These are phyloP conservation scores for Glebionis coronaria DNA, from an alignment of 129 eudicot species.

Conservation along the genomic window DNA sequence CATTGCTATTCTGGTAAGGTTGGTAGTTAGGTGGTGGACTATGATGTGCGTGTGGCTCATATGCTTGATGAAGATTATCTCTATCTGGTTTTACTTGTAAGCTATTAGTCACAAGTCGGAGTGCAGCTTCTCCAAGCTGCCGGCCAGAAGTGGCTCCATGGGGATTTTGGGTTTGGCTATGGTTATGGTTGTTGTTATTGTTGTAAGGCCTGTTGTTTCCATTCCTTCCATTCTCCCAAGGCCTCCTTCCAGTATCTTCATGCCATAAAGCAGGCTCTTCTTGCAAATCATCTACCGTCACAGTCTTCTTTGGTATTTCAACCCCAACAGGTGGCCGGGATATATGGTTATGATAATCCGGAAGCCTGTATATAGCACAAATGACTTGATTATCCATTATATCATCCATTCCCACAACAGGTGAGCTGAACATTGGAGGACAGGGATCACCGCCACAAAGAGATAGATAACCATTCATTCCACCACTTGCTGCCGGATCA, in stretches of 20 bases:
- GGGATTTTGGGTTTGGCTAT: constrained; percentile 20
- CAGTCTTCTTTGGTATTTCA: constrained; percentile 73
- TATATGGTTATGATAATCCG: constrained; percentile 68
- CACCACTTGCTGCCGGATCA: constrained; percentile 80
- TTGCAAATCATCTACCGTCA: constrained; percentile 60
- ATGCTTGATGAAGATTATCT: constrained; percentile 36
- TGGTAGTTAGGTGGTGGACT: constrained; percentile 31
- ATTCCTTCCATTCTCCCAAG: constrained; percentile 61
- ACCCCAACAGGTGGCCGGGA: constrained; percentile 83
- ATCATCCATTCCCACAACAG: constrained; percentile 79
- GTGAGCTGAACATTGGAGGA: constrained; percentile 84
- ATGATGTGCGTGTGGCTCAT: constrained; percentile 34
- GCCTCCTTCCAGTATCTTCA: constrained; percentile 76
- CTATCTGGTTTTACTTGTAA: constrained; percentile 48
- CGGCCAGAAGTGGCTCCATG: constrained; percentile 55
- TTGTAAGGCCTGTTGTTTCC: constrained; percentile 41
- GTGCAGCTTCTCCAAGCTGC: constrained; percentile 95
- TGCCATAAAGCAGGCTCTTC: constrained; percentile 88
- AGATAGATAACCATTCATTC: constrained; percentile 90
- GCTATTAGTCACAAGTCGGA: constrained; percentile 74
- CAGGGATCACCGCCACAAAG: constrained; percentile 88
- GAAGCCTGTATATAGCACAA: constrained; percentile 90
- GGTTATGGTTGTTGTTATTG: constrained; percentile 12
- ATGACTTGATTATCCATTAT: constrained; percentile 90
- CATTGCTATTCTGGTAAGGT: constrained; percentile 32